phyloP scores from a whole-genome alignment of 1,139 yeast species.

The Kurtzmaniella quercitrusa region DNA sequence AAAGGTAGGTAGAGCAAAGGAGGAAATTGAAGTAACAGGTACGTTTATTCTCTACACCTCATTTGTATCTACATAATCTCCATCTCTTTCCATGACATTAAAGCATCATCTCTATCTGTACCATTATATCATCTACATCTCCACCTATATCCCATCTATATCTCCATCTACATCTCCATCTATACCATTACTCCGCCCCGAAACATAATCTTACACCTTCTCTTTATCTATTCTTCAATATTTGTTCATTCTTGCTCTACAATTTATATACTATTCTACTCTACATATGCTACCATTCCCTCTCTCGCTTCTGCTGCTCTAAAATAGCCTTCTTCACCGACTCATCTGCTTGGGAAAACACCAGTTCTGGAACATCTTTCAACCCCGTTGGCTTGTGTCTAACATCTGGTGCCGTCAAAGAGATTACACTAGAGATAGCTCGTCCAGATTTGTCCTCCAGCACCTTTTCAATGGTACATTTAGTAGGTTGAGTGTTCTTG shows the following conservation, averaged over 20 bases:
- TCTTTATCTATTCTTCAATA: too few species aligned
- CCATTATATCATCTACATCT: too few species aligned
- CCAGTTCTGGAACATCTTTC: slow-evolving; percentile 47
- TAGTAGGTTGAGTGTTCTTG: slow-evolving; percentile 65
- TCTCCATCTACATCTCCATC: too few species aligned
- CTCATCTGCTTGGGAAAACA: slow-evolving; percentile 53
- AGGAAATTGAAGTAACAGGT: too few species aligned
- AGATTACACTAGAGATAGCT: slow-evolving; percentile 26
- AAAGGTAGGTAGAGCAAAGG: too few species aligned
- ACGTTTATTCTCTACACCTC: too few species aligned
- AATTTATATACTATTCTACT: slow-evolving; percentile 1
- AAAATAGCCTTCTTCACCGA: slow-evolving; percentile 58
- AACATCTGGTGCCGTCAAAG: slow-evolving; percentile 40
- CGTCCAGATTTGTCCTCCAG: slow-evolving; percentile 15
- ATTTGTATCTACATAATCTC: too few species aligned
- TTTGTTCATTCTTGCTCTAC: background rate
- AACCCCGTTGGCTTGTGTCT: slow-evolving; percentile 60
- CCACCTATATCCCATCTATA: too few species aligned
- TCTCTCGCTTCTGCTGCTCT: slow-evolving; percentile 61
- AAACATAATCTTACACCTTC: too few species aligned
- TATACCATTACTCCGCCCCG: too few species aligned
- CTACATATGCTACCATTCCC: slow-evolving; percentile 6
- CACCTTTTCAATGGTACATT: slow-evolving; percentile 27
- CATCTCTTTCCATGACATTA: too few species aligned
- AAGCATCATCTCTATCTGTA: too few species aligned